phyloP scores from a whole-genome alignment of 805 yeast species.

The Metschnikowia amazonensis region DNA sequence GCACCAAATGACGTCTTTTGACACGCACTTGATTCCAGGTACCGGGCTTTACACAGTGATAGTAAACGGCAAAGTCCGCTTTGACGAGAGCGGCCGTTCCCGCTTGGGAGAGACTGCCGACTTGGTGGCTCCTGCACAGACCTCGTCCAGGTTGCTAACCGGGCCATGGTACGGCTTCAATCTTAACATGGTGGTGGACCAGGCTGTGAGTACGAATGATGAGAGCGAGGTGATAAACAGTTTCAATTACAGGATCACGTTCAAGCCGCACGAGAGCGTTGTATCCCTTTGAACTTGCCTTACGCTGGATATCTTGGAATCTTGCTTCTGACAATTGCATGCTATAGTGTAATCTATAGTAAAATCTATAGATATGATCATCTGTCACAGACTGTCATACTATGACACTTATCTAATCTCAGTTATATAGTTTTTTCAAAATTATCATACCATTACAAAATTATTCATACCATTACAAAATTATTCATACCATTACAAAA shows the following conservation, averaged over 20 bases:
- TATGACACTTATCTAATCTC: too few relatives aligned
- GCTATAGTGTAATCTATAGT: too few relatives aligned
- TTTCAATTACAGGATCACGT: slow-evolving; percentile 64
- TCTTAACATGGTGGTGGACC: slow-evolving; percentile 58
- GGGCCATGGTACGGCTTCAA: slow-evolving; percentile 70
- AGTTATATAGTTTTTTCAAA: too few relatives aligned
- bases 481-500: too few relatives aligned
- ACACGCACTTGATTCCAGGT: slow-evolving; percentile 66
- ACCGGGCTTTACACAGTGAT: slow-evolving; percentile 51
- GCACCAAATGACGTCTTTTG: slow-evolving; percentile 61
- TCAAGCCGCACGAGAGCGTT: slow-evolving; percentile 52
- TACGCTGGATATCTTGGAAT: too few relatives aligned
- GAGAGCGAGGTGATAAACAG: slow-evolving; percentile 51
- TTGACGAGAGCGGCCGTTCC: slow-evolving; percentile 72
- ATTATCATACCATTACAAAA: too few relatives aligned
- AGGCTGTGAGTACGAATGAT: slow-evolving; percentile 31
- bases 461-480: too few relatives aligned
- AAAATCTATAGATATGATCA: too few relatives aligned
- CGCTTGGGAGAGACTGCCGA: slow-evolving; percentile 64
- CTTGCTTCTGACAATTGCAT: too few relatives aligned
- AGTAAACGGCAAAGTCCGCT: slow-evolving; percentile 59
- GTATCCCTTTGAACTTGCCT: slow-evolving; percentile 19
- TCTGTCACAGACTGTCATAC: too few relatives aligned
- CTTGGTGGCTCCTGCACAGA: slow-evolving; percentile 25
- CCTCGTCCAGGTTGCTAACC: slow-evolving; percentile 48